These are phyloP conservation scores for Orbilia brochopaga DNA, from an alignment of 2,329 filamentous ascomycete genomes.

Conservation along the genomic window DNA sequence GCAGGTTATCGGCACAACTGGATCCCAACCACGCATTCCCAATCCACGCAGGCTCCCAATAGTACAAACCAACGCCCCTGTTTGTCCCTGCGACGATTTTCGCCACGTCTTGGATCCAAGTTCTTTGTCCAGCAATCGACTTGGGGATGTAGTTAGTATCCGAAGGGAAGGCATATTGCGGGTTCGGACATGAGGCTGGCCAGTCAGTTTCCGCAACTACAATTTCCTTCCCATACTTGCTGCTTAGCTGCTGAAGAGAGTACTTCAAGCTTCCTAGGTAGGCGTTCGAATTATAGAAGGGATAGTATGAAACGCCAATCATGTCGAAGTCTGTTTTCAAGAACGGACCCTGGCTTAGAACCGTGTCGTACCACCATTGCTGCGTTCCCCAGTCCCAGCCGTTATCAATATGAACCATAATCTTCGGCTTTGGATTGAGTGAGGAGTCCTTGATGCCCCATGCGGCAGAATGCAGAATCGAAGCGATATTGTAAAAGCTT, in stretches of 20 bases:
- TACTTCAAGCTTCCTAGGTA: slow-evolving; percentile 31
- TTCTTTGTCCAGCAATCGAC: slow-evolving; percentile 67
- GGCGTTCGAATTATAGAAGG: slow-evolving; percentile 63
- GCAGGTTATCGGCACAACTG: slow-evolving; percentile 40
- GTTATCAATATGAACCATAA: slow-evolving; percentile 77
- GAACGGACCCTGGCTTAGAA: slow-evolving; percentile 64
- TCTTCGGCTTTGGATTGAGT: slow-evolving; percentile 66
- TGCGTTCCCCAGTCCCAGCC: slow-evolving; percentile 75
- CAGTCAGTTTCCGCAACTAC: slow-evolving; percentile 75
- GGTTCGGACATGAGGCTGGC: slow-evolving; percentile 67
- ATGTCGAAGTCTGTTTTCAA: slow-evolving; percentile 68
- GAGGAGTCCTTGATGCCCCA: slow-evolving; percentile 70
- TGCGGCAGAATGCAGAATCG: slow-evolving; percentile 69
- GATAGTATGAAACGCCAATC: slow-evolving; percentile 76
- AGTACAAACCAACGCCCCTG: slow-evolving; percentile 68
- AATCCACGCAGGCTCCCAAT: slow-evolving; percentile 77
- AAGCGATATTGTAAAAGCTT: slow-evolving; percentile 67
- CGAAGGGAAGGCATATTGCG: slow-evolving; percentile 64
- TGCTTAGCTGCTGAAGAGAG: slow-evolving; percentile 23
- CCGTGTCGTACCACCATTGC: slow-evolving; percentile 69
- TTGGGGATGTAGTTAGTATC: slow-evolving; percentile 43
- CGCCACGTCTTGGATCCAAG: slow-evolving; percentile 68
- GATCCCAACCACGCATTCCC: slow-evolving; percentile 61
- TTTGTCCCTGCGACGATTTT: slow-evolving; percentile 63
- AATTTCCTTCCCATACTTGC: slow-evolving; percentile 64